Evolutionary conservation across 2,329 filamentous ascomycete genomes (phyloP).

Genomic region (Fusarium sp.): DNA sequence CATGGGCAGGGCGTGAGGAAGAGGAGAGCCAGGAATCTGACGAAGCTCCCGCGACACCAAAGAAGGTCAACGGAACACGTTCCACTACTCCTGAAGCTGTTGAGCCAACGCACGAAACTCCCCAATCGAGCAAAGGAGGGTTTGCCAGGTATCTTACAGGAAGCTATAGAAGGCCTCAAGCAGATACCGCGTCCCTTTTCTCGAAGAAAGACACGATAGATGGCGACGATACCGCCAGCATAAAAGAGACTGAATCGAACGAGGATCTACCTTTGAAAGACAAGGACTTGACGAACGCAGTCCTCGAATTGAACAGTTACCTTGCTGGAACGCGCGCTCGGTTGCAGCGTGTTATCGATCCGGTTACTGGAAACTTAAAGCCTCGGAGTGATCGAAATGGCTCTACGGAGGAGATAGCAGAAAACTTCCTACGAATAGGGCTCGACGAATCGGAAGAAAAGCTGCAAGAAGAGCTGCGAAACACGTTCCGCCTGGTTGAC

Average conservation of each 20-base stretch:
- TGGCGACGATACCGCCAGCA: constrained; percentile 66
- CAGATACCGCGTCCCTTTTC: constrained; percentile 70
- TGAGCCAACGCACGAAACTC: constrained; percentile 45
- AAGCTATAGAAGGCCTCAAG: constrained; percentile 58
- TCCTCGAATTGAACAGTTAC: constrained; percentile 86
- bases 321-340: constrained; percentile 84
- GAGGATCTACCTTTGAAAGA: constrained; percentile 74
- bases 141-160: constrained; percentile 67
- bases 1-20: constrained; percentile 57
- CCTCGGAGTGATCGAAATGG: constrained; percentile 58
- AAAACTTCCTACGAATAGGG: constrained; percentile 64
- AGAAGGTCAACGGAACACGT: constrained; percentile 47
- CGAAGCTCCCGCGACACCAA: constrained; percentile 47
- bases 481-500: constrained; percentile 87
- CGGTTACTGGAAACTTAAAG: constrained; percentile 71
- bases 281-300: constrained; percentile 84
- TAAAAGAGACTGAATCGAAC: constrained; percentile 56
- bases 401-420: constrained; percentile 63
- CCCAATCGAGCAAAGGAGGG: constrained; percentile 57
- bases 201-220: constrained; percentile 67
- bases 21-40: constrained; percentile 53
- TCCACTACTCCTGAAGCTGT: constrained; percentile 47
- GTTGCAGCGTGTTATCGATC: constrained; percentile 71
- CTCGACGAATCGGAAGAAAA: constrained; percentile 65
- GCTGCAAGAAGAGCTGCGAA: constrained; percentile 77